Base-by-base conservation (phyloP, 768 basidiomycete genomes). In the Tylopilus felleus region DNA sequence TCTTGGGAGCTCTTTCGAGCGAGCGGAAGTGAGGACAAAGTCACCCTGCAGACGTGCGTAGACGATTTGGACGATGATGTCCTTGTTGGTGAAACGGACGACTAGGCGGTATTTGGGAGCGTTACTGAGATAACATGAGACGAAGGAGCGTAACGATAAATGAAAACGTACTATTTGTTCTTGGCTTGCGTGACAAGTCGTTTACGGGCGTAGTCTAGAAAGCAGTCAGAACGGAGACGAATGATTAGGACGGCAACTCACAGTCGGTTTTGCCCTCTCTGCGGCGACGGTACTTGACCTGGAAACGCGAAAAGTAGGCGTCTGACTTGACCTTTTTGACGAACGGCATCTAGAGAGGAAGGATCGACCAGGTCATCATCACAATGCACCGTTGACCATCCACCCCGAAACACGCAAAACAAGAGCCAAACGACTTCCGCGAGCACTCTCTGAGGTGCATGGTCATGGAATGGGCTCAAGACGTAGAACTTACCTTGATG, bases 191-290 rank as follows among this genome's bases (percentile, higher is more conserved):
- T 85, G 61, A 98, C 85, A 51, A 99, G 84, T 62, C 95, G 87
- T 79, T 98, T 97, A 64, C 97, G 91, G 60, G 97, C 97, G 66
- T 98, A 98, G 83, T 98, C 91, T 93, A 27, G 22, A 29, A 49
- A 35, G 50, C n/a, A 10, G 49, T 65, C 21, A 62, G 59, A 41
- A 47, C 2, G 36, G 31, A 19, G n/a, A 31, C 31, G n/a, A 23
- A 45, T 7, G 16, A 41, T 48, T 16, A 47, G 53, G 14, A 45
- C 17, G 28, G 22, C n/a, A 33, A 73, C 85, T 65, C 56, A 92
- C 91, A 99, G 71, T 99, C 97, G 57, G 97, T 99, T 81, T 96
- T 98, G 56, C 97, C 97, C 78, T 99, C 97, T 72, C 94, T 86
- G 62, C 97, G 81, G 69, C 97, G 81, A 71, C 96, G 90, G 77